Evolutionary conservation across 2,329 filamentous ascomycete genomes (phyloP).

Genomic region (Huntiella bhutanensis): DNA sequence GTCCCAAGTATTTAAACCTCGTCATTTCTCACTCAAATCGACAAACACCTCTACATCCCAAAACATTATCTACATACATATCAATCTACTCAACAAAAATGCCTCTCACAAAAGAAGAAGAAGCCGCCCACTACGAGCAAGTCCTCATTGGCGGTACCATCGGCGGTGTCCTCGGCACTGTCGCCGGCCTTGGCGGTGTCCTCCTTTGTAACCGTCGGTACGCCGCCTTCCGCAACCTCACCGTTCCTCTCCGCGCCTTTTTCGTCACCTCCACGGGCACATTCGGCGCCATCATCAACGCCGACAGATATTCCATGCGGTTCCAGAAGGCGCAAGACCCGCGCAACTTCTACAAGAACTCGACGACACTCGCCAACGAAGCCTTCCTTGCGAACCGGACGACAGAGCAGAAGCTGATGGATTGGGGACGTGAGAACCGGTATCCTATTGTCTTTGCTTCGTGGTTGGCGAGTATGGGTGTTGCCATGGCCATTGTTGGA

Average conservation of each 20-base stretch:
- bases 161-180: slow-evolving; percentile 52
- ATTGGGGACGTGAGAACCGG: slow-evolving; percentile 62
- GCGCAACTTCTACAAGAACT: slow-evolving; percentile 45
- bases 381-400: slow-evolving; percentile 38
- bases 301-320: slow-evolving; percentile 46
- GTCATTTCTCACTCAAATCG: no score
- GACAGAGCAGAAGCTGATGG: slow-evolving; percentile 39
- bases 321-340: slow-evolving; percentile 57
- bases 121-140: slow-evolving; percentile 61
- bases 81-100: slow-evolving; percentile 46
- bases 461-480: slow-evolving; percentile 65
- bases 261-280: slow-evolving; percentile 66
- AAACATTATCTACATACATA: no score
- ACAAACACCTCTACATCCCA: no score
- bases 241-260: slow-evolving; percentile 79
- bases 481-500: slow-evolving; percentile 56
- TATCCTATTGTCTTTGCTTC: slow-evolving; percentile 70
- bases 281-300: slow-evolving; percentile 72
- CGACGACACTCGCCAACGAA: slow-evolving; percentile 35
- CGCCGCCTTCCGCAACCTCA: slow-evolving; percentile 60
- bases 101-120: slow-evolving; percentile 86
- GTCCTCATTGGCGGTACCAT: slow-evolving; percentile 64
- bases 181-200: slow-evolving; percentile 48
- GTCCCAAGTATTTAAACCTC: no score
- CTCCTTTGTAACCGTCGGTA: slow-evolving; percentile 51